Base-by-base conservation (phyloP, 2,329 filamentous ascomycete species). In the Microsporum audouinii region DNA sequence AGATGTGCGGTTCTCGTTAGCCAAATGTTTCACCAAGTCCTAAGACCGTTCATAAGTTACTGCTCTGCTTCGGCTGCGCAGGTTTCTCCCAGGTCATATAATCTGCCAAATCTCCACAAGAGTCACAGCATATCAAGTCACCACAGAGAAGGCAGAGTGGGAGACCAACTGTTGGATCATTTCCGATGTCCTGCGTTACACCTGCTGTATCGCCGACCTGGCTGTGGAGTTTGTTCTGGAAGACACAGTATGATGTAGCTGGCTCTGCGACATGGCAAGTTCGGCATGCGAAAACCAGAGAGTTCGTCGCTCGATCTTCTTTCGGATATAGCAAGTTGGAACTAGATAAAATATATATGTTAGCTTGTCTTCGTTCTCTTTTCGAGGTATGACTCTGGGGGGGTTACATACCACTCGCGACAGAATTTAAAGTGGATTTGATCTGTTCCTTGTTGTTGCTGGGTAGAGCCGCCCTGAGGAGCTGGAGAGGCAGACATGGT, bases 291-390 rank as follows among this genome's bases (percentile, higher is more conserved):
- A 95, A 99, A 79, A 96, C 88, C 68, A 99, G 86, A 70, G 86
- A 87, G 78, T 89, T 89, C 64, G 85, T 85, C 64, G 86, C 81
- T 65, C 87, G 85, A 76, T 99, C 91, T 80, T 99, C 95, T 77
- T 95, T 94, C 58, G 94, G 94, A 72, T 97, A 97, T 60, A 99
- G 82, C 83, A 99, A 88, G 81, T 99, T 99, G 69, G 91, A 96
- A 79, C 86, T 88, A 68, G 51, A 29, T 45, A 45, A 14, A 14
- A 49, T 31, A 39, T 43, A 63, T 70, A 62, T 69, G 70, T 66
- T 64, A 66, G 63, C 60, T 34, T 57, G 7, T 23, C 23, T 53
- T 61, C 38, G 53, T 58, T n/a, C 27, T 36, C 31, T 1, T 29
- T 23, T 57, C 31, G 38, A 60, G 17, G 2, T 36, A 6, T 47